Evolutionary conservation across 768 basidiomycete genomes (phyloP).

Genomic region (Agaricus bisporus): DNA sequence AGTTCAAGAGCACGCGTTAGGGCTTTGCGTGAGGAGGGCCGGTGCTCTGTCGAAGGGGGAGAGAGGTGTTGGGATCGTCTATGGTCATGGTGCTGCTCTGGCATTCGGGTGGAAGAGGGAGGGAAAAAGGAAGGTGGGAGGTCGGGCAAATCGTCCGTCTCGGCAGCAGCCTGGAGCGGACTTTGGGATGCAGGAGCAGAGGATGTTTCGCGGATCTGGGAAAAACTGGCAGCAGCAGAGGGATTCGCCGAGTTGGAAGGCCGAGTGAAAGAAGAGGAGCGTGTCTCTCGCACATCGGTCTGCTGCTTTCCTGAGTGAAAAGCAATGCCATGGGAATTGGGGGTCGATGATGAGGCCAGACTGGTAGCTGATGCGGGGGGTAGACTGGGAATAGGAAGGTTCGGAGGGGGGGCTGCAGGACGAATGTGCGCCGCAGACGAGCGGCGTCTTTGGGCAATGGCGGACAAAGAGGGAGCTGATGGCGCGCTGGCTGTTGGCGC

Average conservation of each 20-base stretch:
- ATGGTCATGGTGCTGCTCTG: constrained; percentile 17
- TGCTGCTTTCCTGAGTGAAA: constrained; percentile 18
- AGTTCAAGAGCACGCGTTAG: constrained; percentile 82
- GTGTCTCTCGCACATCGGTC: constrained; percentile 22
- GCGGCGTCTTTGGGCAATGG: constrained; percentile 53
- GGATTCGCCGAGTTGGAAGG: constrained; percentile 41
- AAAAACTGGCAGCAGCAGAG: constrained; percentile 56
- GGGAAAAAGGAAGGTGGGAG: constrained; percentile 48
- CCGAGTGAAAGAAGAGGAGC: constrained; percentile 31
- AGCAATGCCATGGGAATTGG: constrained; percentile 20
- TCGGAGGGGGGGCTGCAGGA: constrained; percentile 68
- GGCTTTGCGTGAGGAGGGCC: constrained; percentile 79
- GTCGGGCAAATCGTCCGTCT: constrained; percentile 49
- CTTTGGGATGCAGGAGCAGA: constrained; percentile 18
- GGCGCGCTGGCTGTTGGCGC: constrained; percentile 17
- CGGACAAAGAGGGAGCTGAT: constrained; percentile 17
- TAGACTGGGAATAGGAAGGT: constrained; percentile 65
- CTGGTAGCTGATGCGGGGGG: constrained; percentile 30
- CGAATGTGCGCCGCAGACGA: constrained; percentile 60
- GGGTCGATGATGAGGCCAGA: constrained; percentile 14
- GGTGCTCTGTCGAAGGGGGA: constrained; percentile 28
- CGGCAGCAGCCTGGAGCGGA: constrained; percentile 25
- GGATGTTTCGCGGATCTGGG: constrained; percentile 40
- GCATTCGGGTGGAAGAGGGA: constrained; percentile 25
- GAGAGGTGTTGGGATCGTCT: constrained; percentile 17